Conservation (phyloP, 2,329 filamentous ascomycete species). For the Arthrobotrys sphaeroides region DNA sequence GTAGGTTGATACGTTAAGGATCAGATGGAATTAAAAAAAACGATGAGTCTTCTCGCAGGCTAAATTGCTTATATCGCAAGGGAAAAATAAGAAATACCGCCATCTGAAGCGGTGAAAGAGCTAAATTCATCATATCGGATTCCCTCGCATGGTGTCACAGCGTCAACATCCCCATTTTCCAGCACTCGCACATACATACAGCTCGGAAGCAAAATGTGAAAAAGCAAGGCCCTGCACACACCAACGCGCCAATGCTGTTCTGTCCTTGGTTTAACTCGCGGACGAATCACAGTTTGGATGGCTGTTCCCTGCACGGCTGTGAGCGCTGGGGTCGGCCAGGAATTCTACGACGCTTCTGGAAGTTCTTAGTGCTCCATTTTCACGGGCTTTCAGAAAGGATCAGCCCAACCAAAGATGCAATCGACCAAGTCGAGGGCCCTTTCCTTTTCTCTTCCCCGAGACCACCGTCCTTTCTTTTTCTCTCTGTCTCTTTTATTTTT, state of each 20-base stretch:
- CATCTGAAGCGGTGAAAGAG: background rate
- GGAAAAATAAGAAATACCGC: slow-evolving; percentile 9
- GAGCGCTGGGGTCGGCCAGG: slow-evolving; percentile 23
- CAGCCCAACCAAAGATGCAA: slow-evolving; percentile 53
- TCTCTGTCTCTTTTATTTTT: background rate
- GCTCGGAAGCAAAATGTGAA: background rate
- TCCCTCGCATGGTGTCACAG: slow-evolving; percentile 32
- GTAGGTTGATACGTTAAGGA: background rate
- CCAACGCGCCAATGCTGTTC: slow-evolving; percentile 26
- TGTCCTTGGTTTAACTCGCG: slow-evolving; percentile 15
- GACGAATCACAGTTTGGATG: slow-evolving; percentile 39
- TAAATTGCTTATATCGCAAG: slow-evolving; percentile 6
- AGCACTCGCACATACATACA: background rate
- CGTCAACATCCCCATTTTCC: background rate
- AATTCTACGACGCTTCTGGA: slow-evolving; percentile 54
- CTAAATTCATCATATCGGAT: slow-evolving; percentile 15
- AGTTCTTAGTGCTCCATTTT: slow-evolving; percentile 51
- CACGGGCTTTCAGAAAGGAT: slow-evolving; percentile 54
- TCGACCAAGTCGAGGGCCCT: slow-evolving; percentile 39
- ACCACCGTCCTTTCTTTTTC: background rate
- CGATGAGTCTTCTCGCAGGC: slow-evolving; percentile 22
- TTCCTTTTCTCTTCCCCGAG: slow-evolving; percentile 20
- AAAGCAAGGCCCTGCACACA: slow-evolving; percentile 31
- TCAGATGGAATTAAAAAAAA: slow-evolving; percentile 1
- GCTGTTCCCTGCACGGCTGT: slow-evolving; percentile 34